Evolutionary conservation across 345 rosid species (phyloP).

Genomic region (Eucalyptus erythrocorys): DNA sequence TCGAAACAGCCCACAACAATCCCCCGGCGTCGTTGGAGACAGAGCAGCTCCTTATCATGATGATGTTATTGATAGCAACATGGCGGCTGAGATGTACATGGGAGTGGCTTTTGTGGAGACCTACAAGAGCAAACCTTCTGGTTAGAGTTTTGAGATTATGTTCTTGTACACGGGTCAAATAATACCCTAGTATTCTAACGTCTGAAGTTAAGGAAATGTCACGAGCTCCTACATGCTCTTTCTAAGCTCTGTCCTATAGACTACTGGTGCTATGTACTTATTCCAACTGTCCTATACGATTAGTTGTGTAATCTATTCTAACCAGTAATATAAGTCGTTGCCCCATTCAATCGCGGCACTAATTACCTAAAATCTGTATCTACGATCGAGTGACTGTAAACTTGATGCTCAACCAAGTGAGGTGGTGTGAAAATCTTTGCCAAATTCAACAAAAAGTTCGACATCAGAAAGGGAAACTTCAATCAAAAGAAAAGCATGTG

Average conservation of each 20-base stretch:
- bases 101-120: background rate
- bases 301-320: background rate
- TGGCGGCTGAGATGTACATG: background rate
- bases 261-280: background rate
- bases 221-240: background rate
- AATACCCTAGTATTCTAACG: background rate
- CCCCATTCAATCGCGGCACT: background rate
- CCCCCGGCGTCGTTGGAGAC: background rate
- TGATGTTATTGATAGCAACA: background rate
- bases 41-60: background rate
- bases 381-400: background rate
- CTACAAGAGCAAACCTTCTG: background rate
- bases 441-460: background rate
- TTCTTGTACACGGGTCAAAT: background rate
- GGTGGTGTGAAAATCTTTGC: background rate
- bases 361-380: background rate
- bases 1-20: background rate
- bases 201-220: background rate
- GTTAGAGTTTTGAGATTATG: background rate
- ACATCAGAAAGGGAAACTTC: background rate
- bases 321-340: background rate
- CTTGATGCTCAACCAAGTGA: background rate
- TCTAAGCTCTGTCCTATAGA: background rate
- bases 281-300: background rate
- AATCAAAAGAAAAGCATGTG: background rate